A percentile compares a stretch with the other conserved stretches of the same genome.
phyloP scores from a whole-genome alignment of 257 asterid species.

The Solanum neorickii region DNA sequence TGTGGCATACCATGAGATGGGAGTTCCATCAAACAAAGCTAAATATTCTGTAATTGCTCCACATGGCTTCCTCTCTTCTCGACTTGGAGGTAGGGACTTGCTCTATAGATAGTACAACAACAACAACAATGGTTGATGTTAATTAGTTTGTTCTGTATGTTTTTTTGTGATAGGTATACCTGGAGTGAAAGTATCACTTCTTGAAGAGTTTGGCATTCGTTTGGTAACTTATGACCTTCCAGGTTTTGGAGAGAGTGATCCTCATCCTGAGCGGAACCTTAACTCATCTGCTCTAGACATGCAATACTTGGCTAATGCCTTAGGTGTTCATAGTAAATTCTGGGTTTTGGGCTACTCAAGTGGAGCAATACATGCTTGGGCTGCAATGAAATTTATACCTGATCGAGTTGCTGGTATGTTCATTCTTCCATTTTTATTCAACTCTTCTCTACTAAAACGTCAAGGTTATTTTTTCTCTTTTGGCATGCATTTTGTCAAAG shows the following conservation, averaged over 20 bases:
- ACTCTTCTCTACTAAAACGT: neutral
- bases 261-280: constrained; percentile 54
- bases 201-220: constrained; percentile 76
- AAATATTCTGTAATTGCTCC: constrained; percentile 45
- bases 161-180: constrained; percentile 40
- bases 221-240: constrained; percentile 79
- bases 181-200: constrained; percentile 41
- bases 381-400: constrained; percentile 68
- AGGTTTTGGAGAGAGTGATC: constrained; percentile 93
- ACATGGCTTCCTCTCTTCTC: constrained; percentile 69
- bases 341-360: constrained; percentile 77
- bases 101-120: neutral
- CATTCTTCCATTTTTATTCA: neutral
- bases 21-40: constrained; percentile 64
- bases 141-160: neutral
- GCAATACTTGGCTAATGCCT: constrained; percentile 45
- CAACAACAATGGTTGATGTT: neutral
- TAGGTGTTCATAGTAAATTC: constrained; percentile 55
- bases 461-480: neutral
- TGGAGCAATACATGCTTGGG: constrained; percentile 84
- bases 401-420: constrained; percentile 58
- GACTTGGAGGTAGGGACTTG: constrained; percentile 50
- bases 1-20: constrained; percentile 62
- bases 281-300: constrained; percentile 74
- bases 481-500: neutral